A percentile compares a stretch with the other conserved stretches of the same genome.
These are phyloP conservation scores for Xylariaceae sp. DNA, from an alignment of 2,329 filamentous ascomycete genomes.

Conservation along the genomic window DNA sequence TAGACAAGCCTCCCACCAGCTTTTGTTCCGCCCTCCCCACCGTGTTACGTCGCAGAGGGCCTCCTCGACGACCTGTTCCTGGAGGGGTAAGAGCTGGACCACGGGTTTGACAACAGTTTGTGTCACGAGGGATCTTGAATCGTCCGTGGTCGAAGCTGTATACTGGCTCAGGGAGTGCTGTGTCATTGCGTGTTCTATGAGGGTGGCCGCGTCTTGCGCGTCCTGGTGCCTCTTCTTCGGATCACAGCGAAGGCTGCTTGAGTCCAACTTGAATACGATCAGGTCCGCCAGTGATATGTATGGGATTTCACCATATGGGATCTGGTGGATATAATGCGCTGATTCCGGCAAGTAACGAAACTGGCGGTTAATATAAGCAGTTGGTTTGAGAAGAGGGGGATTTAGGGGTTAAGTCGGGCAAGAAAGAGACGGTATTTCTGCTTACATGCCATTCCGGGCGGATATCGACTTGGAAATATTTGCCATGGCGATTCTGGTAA, in stretches of 20 bases:
- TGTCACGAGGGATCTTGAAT: background rate
- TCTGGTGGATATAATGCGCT: slow-evolving; percentile 28
- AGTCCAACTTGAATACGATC: slow-evolving; percentile 37
- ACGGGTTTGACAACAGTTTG: background rate
- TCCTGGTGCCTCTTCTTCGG: slow-evolving; percentile 33
- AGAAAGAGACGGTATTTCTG: slow-evolving; percentile 7
- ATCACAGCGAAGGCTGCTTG: slow-evolving; percentile 31
- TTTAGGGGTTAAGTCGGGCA: background rate
- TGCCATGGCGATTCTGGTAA: slow-evolving; percentile 30
- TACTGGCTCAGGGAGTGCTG: background rate
- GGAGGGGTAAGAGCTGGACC: slow-evolving; percentile 25
- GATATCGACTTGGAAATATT: slow-evolving; percentile 35
- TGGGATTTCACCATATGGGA: slow-evolving; percentile 33
- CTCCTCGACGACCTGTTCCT: slow-evolving; percentile 33
- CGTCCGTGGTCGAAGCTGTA: background rate
- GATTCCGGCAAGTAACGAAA: slow-evolving; percentile 34
- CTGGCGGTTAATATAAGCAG: slow-evolving; percentile 20
- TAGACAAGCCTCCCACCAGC: slow-evolving; percentile 35
- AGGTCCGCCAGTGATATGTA: slow-evolving; percentile 37
- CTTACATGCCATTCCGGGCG: slow-evolving; percentile 37
- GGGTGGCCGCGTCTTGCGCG: slow-evolving; percentile 33
- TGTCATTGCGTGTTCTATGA: slow-evolving; percentile 27
- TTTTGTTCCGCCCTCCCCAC: slow-evolving; percentile 32
- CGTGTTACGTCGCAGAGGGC: slow-evolving; percentile 31
- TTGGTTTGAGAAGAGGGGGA: background rate